phyloP scores from a whole-genome alignment of 2,329 filamentous ascomycete species.

The Colletotrichum aenigma region DNA sequence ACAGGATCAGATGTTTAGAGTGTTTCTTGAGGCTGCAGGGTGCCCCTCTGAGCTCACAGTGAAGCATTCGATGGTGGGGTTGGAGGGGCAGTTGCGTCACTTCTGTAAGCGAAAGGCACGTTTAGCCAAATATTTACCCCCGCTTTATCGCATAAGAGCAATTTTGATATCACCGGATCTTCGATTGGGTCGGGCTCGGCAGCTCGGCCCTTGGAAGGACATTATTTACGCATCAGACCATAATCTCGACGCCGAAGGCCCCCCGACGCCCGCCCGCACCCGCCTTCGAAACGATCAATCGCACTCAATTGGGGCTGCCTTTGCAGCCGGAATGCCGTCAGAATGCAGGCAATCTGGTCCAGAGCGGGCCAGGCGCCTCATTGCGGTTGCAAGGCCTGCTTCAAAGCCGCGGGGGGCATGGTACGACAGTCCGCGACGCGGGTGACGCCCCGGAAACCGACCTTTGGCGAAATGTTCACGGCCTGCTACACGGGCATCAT shows the following conservation, averaged over 20 bases:
- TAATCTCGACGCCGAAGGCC: not conserved
- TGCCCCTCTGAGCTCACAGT: not conserved
- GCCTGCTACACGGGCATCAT: constrained; percentile 72
- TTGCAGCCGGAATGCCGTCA: constrained; percentile 36
- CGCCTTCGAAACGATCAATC: not conserved
- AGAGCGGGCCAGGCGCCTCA: constrained; percentile 67
- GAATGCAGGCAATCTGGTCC: constrained; percentile 74
- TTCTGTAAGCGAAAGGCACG: not conserved
- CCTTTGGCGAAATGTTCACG: constrained; percentile 62
- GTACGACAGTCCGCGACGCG: constrained; percentile 56
- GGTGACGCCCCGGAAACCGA: constrained; percentile 52
- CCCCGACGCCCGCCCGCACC: not conserved
- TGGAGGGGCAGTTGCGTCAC: constrained; percentile 18
- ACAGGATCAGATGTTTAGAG: not conserved
- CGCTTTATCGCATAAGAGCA: not conserved
- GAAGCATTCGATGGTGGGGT: constrained; percentile 9
- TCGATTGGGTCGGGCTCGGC: not conserved
- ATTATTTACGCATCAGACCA: constrained; percentile 1
- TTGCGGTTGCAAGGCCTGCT: constrained; percentile 68
- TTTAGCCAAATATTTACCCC: not conserved
- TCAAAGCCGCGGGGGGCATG: constrained; percentile 51
- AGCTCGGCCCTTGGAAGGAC: not conserved
- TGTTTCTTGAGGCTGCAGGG: not conserved
- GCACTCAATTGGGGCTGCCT: constrained; percentile 2
- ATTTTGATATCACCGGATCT: not conserved